These are phyloP conservation scores for Aspergillus pseudoviridinutans DNA, from an alignment of 2,329 filamentous ascomycete species.

Conservation along the genomic window DNA sequence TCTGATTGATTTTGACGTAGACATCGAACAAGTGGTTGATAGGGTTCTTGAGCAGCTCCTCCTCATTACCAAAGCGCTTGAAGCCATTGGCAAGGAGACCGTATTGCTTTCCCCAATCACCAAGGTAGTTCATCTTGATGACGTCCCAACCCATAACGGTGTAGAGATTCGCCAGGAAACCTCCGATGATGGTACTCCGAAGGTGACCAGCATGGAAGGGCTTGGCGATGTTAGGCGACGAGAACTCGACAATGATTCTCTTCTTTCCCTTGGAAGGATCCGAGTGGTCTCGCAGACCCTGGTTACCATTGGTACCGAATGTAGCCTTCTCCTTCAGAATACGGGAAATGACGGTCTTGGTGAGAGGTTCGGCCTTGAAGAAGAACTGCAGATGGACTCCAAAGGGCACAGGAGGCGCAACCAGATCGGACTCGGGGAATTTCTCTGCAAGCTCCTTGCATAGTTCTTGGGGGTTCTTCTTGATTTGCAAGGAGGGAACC, in stretches of 20 bases:
- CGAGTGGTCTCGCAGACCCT: slow-evolving; percentile 56
- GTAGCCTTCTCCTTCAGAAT: slow-evolving; percentile 54
- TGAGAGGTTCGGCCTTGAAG: slow-evolving; percentile 57
- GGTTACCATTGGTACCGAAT: slow-evolving; percentile 58
- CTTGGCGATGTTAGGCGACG: slow-evolving; percentile 64
- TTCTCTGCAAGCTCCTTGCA: slow-evolving; percentile 53
- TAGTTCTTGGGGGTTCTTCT: slow-evolving; percentile 58
- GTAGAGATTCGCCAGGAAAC: slow-evolving; percentile 61
- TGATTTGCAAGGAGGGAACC: slow-evolving; percentile 43
- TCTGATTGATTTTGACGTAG: slow-evolving; percentile 61
- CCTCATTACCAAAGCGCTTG: slow-evolving; percentile 58
- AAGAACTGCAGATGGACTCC: slow-evolving; percentile 64
- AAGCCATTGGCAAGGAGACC: slow-evolving; percentile 61
- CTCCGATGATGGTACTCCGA: slow-evolving; percentile 64
- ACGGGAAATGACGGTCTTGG: slow-evolving; percentile 54
- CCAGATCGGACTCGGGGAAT: slow-evolving; percentile 56
- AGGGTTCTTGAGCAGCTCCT: slow-evolving; percentile 56
- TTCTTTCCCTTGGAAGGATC: slow-evolving; percentile 55
- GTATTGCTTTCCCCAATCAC: slow-evolving; percentile 67
- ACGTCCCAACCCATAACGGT: slow-evolving; percentile 60
- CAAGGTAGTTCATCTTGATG: slow-evolving; percentile 62
- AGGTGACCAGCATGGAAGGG: slow-evolving; percentile 64
- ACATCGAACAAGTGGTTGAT: slow-evolving; percentile 64
- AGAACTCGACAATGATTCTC: slow-evolving; percentile 62
- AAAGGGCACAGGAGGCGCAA: slow-evolving; percentile 52